A percentile compares a stretch with the other conserved stretches of the same genome.
Evolutionary conservation across 805 yeast species (phyloP).

Genomic region (Zygoascus ofunaensis): DNA sequence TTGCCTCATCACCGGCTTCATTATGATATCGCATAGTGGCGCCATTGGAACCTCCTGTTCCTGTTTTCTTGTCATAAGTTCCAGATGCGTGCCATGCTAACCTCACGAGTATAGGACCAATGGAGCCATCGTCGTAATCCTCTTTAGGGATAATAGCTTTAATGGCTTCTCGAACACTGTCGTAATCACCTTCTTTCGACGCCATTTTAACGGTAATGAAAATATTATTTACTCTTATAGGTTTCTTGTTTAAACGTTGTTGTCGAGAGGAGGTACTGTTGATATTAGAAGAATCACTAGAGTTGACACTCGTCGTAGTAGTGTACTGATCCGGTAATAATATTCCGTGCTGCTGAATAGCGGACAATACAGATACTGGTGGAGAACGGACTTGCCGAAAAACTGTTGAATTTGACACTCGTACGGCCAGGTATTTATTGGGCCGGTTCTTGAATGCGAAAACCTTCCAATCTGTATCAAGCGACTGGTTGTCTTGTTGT

Average conservation of each 20-base stretch:
- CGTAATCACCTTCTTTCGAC: constrained; percentile 28
- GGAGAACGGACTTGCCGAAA: not conserved
- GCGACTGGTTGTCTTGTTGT: too few species aligned
- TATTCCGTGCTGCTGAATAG: too few species aligned
- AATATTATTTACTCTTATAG: not conserved
- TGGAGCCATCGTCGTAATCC: constrained; percentile 56
- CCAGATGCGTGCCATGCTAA: constrained; percentile 85
- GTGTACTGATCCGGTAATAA: not conserved
- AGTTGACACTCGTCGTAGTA: too few species aligned
- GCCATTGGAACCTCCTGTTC: constrained; percentile 46
- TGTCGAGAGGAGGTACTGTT: too few species aligned
- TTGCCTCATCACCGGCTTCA: constrained; percentile 39
- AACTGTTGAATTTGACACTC: constrained; percentile 4
- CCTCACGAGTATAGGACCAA: constrained; percentile 69
- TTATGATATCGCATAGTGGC: constrained; percentile 43
- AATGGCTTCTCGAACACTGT: constrained; percentile 32
- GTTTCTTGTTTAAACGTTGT: too few species aligned
- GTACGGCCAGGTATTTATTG: too few species aligned
- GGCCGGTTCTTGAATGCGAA: too few species aligned
- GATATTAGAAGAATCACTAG: too few species aligned
- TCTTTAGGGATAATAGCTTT: constrained; percentile 32
- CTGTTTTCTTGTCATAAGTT: constrained; percentile 52
- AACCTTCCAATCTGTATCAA: too few species aligned
- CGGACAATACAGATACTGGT: too few species aligned
- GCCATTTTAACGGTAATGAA: not conserved